phyloP scores from a whole-genome alignment of 352 stramenopile genomes.

The Globisporangium ultimum region DNA sequence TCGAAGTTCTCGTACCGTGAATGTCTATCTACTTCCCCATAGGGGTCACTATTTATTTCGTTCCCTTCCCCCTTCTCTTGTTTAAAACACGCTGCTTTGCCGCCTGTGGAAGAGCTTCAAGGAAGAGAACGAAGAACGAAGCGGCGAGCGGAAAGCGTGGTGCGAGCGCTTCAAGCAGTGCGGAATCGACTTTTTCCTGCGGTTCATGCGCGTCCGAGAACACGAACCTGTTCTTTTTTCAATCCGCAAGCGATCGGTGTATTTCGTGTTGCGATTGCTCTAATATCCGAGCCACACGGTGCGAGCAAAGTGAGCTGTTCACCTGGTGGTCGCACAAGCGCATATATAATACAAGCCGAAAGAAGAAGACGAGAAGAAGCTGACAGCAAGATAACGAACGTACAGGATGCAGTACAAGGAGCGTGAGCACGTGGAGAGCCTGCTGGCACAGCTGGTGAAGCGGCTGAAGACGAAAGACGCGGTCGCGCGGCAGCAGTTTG shows the following conservation, averaged over 20 bases:
- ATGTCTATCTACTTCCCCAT: too few relatives aligned
- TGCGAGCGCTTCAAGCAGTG: constrained; percentile 2
- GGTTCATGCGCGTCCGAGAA: neutral
- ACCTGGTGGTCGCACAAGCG: too few relatives aligned
- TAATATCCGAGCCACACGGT: too few relatives aligned
- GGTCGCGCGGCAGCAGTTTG: constrained; percentile 28
- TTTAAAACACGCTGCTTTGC: too few relatives aligned
- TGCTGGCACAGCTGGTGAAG: constrained; percentile 62
- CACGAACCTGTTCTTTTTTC: neutral
- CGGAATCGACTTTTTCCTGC: constrained; percentile 1
- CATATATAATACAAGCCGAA: neutral
- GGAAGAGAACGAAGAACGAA: constrained; percentile 2
- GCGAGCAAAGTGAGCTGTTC: too few relatives aligned
- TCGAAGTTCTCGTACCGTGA: too few relatives aligned
- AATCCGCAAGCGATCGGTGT: neutral
- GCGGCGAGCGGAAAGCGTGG: neutral
- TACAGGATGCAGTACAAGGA: constrained; percentile 30
- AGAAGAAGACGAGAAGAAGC: constrained; percentile 1
- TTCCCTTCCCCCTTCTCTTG: too few relatives aligned
- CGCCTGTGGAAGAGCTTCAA: constrained; percentile 6
- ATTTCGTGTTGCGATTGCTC: neutral
- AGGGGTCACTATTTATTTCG: too few relatives aligned
- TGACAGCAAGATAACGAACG: neutral
- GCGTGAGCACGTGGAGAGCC: constrained; percentile 62
- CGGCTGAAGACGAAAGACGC: constrained; percentile 47